Evolutionary conservation across 768 basidiomycete species (phyloP).

Genomic region (Phylloporus sp.): DNA sequence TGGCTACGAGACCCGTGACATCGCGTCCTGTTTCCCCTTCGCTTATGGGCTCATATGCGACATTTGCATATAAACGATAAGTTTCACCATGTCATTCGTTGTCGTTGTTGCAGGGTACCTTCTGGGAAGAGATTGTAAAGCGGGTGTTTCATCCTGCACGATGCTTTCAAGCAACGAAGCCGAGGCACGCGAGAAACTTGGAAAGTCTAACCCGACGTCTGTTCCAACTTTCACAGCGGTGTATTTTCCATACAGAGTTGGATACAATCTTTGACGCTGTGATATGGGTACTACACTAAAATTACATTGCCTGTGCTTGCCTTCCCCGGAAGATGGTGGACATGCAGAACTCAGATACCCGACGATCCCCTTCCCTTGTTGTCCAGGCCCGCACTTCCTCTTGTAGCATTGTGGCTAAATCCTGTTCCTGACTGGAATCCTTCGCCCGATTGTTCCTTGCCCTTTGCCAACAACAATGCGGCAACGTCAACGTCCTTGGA

Average conservation of each 20-base stretch:
- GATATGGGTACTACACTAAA: slow-evolving; percentile 10
- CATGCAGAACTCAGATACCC: slow-evolving; percentile 30
- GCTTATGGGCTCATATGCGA: background rate
- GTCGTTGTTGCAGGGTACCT: background rate
- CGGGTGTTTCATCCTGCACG: background rate
- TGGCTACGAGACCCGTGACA: background rate
- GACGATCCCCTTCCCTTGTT: slow-evolving; percentile 36
- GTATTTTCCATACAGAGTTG: background rate
- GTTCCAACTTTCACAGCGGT: background rate
- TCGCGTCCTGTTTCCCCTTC: background rate
- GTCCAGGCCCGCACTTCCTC: slow-evolving; percentile 38
- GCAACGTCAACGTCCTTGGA: slow-evolving; percentile 64
- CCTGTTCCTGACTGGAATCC: slow-evolving; percentile 33
- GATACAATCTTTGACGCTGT: background rate
- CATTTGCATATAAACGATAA: background rate
- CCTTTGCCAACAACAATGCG: slow-evolving; percentile 55
- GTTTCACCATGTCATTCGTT: background rate
- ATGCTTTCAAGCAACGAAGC: too few species aligned
- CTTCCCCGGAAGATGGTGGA: background rate
- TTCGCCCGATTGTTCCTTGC: slow-evolving; percentile 54
- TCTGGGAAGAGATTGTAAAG: background rate
- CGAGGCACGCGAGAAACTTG: too few species aligned
- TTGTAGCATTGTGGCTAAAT: slow-evolving; percentile 16
- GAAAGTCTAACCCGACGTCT: background rate
- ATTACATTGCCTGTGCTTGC: slow-evolving; percentile 11